Conservation (phyloP, 73 alveolate species). For the Paramecium tetraurelia region DNA sequence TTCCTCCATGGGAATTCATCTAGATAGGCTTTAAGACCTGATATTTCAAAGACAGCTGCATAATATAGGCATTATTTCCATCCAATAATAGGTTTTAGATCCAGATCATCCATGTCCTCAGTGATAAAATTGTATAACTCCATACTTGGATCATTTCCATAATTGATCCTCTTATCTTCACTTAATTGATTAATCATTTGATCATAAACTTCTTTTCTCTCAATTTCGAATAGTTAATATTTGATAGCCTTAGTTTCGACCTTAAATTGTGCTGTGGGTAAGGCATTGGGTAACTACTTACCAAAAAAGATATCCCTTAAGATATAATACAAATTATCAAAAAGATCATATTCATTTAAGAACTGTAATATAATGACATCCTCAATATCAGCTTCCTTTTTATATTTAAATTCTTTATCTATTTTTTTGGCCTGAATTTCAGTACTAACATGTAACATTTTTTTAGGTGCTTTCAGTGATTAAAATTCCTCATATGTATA, state of each 20-base stretch:
- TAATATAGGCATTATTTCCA: constrained; percentile 39
- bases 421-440: constrained; percentile 34
- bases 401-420: background rate
- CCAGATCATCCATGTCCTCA: constrained; percentile 40
- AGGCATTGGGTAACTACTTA: constrained; percentile 51
- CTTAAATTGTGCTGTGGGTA: constrained; percentile 43
- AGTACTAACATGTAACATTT: constrained; percentile 51
- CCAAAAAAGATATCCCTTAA: constrained; percentile 61
- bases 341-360: constrained; percentile 51
- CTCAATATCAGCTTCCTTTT: constrained; percentile 43
- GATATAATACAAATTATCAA: constrained; percentile 47
- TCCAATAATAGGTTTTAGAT: constrained; percentile 53
- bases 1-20: constrained; percentile 15
- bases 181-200: constrained; percentile 2
- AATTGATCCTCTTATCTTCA: background rate
- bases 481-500: constrained; percentile 55
- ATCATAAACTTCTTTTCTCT: constrained; percentile 31
- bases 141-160: constrained; percentile 48
- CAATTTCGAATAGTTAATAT: constrained; percentile 53
- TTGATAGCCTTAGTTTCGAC: constrained; percentile 60
- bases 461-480: constrained; percentile 9
- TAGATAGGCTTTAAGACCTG: constrained; percentile 37
- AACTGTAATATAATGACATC: constrained; percentile 37
- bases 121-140: constrained; percentile 8
- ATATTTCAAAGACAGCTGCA: constrained; percentile 59